Conservation (phyloP, 2,329 filamentous ascomycete genomes). For the Pyrenophora tritici-repentis region DNA sequence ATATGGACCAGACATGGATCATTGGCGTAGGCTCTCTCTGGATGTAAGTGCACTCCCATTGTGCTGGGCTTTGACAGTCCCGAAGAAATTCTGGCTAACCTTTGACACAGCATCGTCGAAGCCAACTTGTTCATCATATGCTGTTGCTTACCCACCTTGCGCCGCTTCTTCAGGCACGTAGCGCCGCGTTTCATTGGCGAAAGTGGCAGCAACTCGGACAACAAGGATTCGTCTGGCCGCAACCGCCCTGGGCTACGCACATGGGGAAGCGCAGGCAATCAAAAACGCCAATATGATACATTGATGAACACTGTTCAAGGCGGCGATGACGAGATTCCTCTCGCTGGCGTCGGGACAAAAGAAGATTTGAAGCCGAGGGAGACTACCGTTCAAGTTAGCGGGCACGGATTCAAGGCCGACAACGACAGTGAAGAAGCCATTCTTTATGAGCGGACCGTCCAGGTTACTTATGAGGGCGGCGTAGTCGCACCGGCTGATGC, state of each 20-base stretch:
- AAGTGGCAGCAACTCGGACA: slow-evolving; percentile 1
- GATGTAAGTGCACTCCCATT: slow-evolving; percentile 13
- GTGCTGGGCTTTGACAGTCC: not conserved
- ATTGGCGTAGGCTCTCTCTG: slow-evolving; percentile 16
- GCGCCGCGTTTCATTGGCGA: slow-evolving; percentile 34
- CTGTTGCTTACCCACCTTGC: slow-evolving; percentile 49
- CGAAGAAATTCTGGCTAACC: not conserved
- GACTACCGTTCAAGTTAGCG: slow-evolving; percentile 1
- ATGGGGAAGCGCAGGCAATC: slow-evolving; percentile 11
- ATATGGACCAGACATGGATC: slow-evolving; percentile 20
- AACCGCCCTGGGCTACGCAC: slow-evolving; percentile 9
- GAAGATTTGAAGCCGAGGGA: not conserved
- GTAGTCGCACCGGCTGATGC: not conserved
- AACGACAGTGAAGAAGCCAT: slow-evolving; percentile 27
- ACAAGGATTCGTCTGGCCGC: slow-evolving; percentile 8
- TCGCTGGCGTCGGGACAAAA: not conserved
- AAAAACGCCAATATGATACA: slow-evolving; percentile 21
- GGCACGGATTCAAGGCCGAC: slow-evolving; percentile 7
- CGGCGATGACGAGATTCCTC: slow-evolving; percentile 12
- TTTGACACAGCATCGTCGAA: slow-evolving; percentile 42
- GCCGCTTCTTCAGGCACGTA: slow-evolving; percentile 49
- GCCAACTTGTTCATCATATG: slow-evolving; percentile 51
- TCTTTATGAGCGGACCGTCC: slow-evolving; percentile 23
- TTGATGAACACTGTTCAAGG: slow-evolving; percentile 23
- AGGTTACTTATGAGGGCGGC: slow-evolving; percentile 20